These are phyloP conservation scores for Thermochaetoides thermophila DNA, from an alignment of 495 filamentous ascomycete genomes.

Conservation along the genomic window DNA sequence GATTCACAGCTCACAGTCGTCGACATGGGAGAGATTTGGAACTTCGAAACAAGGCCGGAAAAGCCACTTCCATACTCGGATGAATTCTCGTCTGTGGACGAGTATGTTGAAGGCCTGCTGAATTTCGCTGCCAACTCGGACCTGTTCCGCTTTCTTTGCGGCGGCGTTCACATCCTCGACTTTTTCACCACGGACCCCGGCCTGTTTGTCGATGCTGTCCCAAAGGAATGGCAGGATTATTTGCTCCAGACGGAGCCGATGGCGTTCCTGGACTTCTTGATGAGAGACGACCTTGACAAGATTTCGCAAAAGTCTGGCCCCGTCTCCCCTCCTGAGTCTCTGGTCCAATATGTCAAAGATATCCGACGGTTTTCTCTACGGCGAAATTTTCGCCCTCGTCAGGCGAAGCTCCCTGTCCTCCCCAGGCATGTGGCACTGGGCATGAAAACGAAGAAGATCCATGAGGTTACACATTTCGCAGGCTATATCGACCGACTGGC, in stretches of 20 bases:
- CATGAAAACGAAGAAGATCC: slow-evolving; percentile 92
- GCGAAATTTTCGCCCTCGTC: slow-evolving; percentile 38
- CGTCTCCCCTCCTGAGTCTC: slow-evolving; percentile 46
- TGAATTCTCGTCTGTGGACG: slow-evolving; percentile 36
- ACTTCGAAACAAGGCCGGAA: slow-evolving; percentile 21
- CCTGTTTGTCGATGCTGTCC: slow-evolving; percentile 60
- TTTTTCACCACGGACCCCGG: slow-evolving; percentile 77
- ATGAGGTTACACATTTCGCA: slow-evolving; percentile 64
- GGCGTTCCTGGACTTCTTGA: slow-evolving; percentile 60
- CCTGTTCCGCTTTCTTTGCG: slow-evolving; percentile 77
- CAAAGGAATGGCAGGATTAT: slow-evolving; percentile 65
- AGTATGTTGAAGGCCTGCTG: slow-evolving; percentile 67
- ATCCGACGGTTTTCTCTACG: slow-evolving; percentile 55
- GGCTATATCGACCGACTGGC: slow-evolving; percentile 41
- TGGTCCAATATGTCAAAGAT: slow-evolving; percentile 59
- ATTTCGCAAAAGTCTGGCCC: slow-evolving; percentile 13
- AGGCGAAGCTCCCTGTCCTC: slow-evolving; percentile 34
- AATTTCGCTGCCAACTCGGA: slow-evolving; percentile 57
- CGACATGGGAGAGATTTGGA: slow-evolving; percentile 4
- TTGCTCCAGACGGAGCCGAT: slow-evolving; percentile 54
- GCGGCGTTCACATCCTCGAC: slow-evolving; percentile 87
- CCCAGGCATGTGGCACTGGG: slow-evolving; percentile 62
- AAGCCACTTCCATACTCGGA: slow-evolving; percentile 30
- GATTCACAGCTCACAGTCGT: not conserved
- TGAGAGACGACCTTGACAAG: slow-evolving; percentile 51